phyloP scores from a whole-genome alignment of 768 basidiomycete genomes.

The Antrodiella citrinella region DNA sequence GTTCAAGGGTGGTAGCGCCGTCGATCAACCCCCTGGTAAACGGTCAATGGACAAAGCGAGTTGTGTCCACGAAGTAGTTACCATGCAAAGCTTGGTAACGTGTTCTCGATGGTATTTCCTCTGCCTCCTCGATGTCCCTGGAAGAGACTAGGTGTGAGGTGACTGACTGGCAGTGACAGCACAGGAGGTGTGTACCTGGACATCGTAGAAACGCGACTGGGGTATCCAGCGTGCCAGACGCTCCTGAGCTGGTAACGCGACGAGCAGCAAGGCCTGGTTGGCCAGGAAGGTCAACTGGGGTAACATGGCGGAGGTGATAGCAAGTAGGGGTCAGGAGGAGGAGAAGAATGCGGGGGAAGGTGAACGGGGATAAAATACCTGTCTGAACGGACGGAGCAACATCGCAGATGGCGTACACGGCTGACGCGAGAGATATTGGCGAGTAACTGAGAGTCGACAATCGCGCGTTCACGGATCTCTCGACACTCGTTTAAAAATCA shows the following conservation, averaged over 20 bases:
- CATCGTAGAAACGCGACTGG: conserved; percentile 33
- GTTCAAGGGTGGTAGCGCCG: conserved; percentile 68
- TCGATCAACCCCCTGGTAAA: conserved; percentile 58
- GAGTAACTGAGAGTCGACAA: no score
- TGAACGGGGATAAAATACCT: neutral
- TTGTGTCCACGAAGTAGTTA: conserved; percentile 22
- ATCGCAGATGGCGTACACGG: no score
- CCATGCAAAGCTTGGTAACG: conserved; percentile 72
- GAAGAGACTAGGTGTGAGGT: neutral
- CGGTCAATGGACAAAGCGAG: neutral
- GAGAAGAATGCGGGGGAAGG: neutral
- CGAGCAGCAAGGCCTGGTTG: conserved; percentile 3
- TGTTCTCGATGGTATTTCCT: conserved; percentile 68
- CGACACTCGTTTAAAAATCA: no score
- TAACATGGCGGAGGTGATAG: conserved; percentile 1
- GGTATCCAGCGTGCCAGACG: conserved; percentile 22
- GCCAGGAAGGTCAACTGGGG: conserved; percentile 2
- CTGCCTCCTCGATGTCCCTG: conserved; percentile 74
- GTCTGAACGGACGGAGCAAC: neutral
- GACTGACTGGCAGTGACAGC: conserved; percentile 5
- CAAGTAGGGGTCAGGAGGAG: neutral
- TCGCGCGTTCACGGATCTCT: no score
- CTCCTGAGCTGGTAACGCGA: conserved; percentile 5
- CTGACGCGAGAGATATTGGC: no score
- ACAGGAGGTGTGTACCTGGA: conserved; percentile 32